Evolutionary conservation across 768 basidiomycete species (phyloP).

Genomic region (Lactarius tabidus): DNA sequence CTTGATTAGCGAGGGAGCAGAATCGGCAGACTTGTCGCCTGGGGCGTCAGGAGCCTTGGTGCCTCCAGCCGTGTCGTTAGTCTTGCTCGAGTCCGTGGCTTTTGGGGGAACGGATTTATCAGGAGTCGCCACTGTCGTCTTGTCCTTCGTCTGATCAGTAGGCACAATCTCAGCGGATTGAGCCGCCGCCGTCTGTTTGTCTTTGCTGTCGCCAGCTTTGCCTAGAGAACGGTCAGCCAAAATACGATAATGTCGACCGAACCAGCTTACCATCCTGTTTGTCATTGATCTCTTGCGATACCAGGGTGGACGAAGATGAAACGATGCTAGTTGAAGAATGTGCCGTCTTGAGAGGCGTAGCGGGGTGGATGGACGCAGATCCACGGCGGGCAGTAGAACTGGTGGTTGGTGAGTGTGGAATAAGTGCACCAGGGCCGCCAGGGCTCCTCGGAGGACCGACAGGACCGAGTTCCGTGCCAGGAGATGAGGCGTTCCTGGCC

Average conservation of each 20-base stretch:
- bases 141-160: not conserved
- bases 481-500: not conserved
- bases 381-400: not conserved
- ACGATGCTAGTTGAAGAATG: not conserved
- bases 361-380: not conserved
- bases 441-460: not conserved
- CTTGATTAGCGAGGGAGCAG: not conserved
- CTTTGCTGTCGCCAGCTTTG: not conserved
- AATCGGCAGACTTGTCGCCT: not conserved
- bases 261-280: conserved; percentile 7
- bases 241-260: not conserved
- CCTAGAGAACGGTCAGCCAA: not conserved
- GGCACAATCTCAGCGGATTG: not conserved
- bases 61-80: not conserved
- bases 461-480: not conserved
- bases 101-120: not conserved
- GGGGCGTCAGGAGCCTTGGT: not conserved
- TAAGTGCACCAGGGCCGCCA: not conserved
- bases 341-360: not conserved
- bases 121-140: not conserved
- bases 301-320: conserved; percentile 13
- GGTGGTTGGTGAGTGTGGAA: not conserved
- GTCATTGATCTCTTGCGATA: not conserved
- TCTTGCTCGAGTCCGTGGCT: not conserved
- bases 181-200: not conserved